These are phyloP conservation scores for Mycena amicta DNA, from an alignment of 768 basidiomycete genomes.

Conservation along the genomic window DNA sequence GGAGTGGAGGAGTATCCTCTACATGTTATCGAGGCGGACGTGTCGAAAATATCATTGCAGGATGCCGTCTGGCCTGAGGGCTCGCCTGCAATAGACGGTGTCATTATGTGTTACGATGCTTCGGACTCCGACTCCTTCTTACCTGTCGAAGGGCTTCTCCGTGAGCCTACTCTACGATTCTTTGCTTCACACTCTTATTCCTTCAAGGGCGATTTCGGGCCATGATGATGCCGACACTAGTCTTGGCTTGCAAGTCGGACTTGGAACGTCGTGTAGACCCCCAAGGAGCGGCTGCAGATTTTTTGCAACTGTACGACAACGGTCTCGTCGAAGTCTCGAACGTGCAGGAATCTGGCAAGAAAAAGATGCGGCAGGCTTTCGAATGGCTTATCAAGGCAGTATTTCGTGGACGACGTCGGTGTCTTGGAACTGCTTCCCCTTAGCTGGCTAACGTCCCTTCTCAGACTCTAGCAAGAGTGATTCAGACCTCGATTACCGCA, in stretches of 20 bases:
- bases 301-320: slow-evolving; percentile 66
- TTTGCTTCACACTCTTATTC: slow-evolving; percentile 17
- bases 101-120: slow-evolving; percentile 86
- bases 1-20: slow-evolving; percentile 44
- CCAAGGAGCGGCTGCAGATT: slow-evolving; percentile 42
- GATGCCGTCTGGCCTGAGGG: slow-evolving; percentile 51
- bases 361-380: slow-evolving; percentile 75
- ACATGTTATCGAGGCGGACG: slow-evolving; percentile 58
- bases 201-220: slow-evolving; percentile 57
- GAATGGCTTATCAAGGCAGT: slow-evolving; percentile 74
- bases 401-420: slow-evolving; percentile 51
- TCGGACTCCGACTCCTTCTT: slow-evolving; percentile 61
- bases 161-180: slow-evolving; percentile 48
- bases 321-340: slow-evolving; percentile 78
- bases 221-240: slow-evolving; percentile 64
- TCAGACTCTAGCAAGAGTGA: slow-evolving; percentile 33
- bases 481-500: slow-evolving; percentile 52
- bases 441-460: too few relatives aligned
- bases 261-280: slow-evolving; percentile 62
- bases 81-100: slow-evolving; percentile 69
- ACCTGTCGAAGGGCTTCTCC: slow-evolving; percentile 67
- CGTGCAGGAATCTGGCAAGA: slow-evolving; percentile 56
- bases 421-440: too few relatives aligned
- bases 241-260: slow-evolving; percentile 89
- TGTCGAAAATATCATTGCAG: slow-evolving; percentile 32